phyloP scores from a whole-genome alignment of 768 basidiomycete species.

The Russula sp. region DNA sequence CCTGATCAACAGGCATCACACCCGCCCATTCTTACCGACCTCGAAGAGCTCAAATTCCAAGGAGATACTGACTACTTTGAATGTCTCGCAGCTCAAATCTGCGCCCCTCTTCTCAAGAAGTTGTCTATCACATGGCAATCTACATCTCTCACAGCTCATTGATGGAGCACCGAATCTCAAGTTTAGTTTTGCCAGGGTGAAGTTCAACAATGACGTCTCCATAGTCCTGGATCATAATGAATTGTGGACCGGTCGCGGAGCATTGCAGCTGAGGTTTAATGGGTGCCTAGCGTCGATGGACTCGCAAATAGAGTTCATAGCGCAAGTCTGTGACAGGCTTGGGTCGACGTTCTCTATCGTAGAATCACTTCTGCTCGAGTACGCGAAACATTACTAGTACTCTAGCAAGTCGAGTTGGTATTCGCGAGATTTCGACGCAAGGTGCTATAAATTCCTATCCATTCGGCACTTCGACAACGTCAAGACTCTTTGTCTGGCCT shows the following conservation, averaged over 20 bases:
- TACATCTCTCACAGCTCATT: not conserved
- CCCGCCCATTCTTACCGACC: not conserved
- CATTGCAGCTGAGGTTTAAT: not conserved
- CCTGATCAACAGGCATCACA: not conserved
- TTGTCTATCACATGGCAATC: not conserved
- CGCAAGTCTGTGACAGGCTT: not conserved
- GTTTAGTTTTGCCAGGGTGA: not conserved
- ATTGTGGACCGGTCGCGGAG: not conserved
- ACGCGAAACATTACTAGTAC: too few relatives aligned
- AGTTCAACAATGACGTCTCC: not conserved
- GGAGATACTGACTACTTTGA: not conserved
- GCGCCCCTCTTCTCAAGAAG: not conserved
- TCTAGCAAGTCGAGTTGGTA: too few relatives aligned
- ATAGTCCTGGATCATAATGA: conserved; percentile 1
- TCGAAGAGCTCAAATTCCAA: not conserved
- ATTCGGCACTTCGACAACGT: not conserved
- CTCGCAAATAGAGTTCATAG: not conserved
- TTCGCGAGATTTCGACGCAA: too few relatives aligned
- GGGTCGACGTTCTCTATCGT: not conserved
- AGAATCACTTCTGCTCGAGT: not conserved
- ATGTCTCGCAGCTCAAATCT: not conserved
- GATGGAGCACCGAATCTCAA: not conserved
- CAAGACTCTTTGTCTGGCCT: not conserved
- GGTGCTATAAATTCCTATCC: not conserved
- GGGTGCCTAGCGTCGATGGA: too few relatives aligned